Evolutionary conservation across 129 eudicot genomes (phyloP), one percentile per base, ranked within the genome.

Genomic region (Tagetes erecta): DNA sequence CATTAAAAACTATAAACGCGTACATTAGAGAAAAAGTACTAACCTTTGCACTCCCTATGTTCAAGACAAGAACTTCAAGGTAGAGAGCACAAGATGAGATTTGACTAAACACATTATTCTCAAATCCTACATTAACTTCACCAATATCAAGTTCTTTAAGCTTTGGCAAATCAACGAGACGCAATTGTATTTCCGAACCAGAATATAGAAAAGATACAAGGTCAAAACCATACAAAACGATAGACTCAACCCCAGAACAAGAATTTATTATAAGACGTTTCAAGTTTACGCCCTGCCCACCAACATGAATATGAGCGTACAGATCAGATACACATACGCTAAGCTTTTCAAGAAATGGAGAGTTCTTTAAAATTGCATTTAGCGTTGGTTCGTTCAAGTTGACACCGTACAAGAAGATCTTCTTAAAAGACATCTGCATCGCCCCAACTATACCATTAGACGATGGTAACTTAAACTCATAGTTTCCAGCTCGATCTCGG

Each of bases 121-220:
- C 80, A 38, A 85, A 64, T 3, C 83, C 83, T 2, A 78, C 68
- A 58, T 27, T 27, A 27, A 47, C 38, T 33, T 51, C 53, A 4
- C 78, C 77, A 62, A 82, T 63, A 10, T 67, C 75, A 35, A 79
- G 37, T 47, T 75, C 80, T 37, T 51, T 66, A 36, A 86, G 88
- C 83, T 46, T 51, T 7, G 86, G 91, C 37, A 86, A 81, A 64
- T 80, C 73, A 39, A 27, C 12, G 27, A 86, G 51, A 62, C 6
- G 2, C 36, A 86, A 78, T 6, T 74, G 33, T 2, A 83, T 70
- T 36, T 11, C 53, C 8, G 39, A 70, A 10, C 88, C 86, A 70
- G 34, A 34, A 64, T 75, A 81, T 40, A 50, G 38, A 4, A 86
- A 74, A 12, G 90, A 69, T 9, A 66, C 79, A 63, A 82, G 82